phyloP scores from a whole-genome alignment of 192 early-diverging fungal species.

The Chytriomyces confervae region DNA sequence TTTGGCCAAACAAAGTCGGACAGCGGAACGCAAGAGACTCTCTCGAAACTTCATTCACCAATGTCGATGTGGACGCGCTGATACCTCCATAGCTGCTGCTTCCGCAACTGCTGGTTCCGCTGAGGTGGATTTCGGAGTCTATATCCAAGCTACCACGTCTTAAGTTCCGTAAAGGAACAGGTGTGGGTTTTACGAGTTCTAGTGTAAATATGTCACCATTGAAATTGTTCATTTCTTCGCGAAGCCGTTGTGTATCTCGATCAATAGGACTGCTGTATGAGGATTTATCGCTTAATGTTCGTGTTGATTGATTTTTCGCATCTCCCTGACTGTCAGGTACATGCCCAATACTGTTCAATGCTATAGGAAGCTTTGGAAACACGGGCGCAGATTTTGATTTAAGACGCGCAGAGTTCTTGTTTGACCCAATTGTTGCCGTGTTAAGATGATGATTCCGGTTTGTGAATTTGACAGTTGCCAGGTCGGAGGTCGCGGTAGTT shows the following conservation, averaged over 20 bases:
- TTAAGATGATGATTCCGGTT: background rate
- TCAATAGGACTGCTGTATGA: conserved; percentile 11
- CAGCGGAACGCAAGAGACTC: conserved; percentile 1
- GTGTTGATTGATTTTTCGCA: background rate
- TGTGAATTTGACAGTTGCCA: conserved; percentile 7
- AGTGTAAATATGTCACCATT: conserved; percentile 2
- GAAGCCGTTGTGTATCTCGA: background rate
- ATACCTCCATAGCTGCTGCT: no score
- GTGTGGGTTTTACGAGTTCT: background rate
- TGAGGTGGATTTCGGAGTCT: background rate
- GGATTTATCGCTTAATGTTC: background rate
- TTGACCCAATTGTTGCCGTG: background rate
- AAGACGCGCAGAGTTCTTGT: background rate
- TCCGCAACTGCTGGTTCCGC: no score
- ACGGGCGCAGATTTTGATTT: background rate
- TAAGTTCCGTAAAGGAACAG: background rate
- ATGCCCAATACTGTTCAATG: background rate
- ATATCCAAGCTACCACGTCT: background rate
- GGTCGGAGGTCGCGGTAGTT: no score
- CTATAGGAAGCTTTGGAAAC: background rate
- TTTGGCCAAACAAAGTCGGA: conserved; percentile 17
- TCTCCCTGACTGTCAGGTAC: background rate
- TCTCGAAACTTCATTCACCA: background rate
- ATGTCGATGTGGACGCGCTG: no score
- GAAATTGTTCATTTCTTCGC: background rate